These are phyloP conservation scores for Saccharum officinarum DNA, from an alignment of 176 grass and related monocot genomes.

Conservation along the genomic window DNA sequence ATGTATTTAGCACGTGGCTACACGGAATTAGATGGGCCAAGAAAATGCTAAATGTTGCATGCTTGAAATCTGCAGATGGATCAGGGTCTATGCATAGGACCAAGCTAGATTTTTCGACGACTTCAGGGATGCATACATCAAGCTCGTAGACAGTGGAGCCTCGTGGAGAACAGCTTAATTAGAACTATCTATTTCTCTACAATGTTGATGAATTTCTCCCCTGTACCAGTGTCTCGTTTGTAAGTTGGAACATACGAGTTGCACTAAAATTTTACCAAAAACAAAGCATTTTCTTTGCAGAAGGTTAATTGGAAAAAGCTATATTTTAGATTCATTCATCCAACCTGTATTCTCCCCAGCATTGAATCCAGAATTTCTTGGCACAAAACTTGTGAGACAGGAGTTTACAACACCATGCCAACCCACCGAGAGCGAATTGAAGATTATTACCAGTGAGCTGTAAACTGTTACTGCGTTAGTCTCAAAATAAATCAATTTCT, in stretches of 20 bases:
- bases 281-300: not conserved
- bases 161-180: constrained; percentile 56
- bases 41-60: not conserved
- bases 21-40: not conserved
- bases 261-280: not conserved
- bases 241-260: not conserved
- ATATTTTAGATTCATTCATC: not conserved
- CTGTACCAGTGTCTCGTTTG: not conserved
- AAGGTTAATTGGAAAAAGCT: not conserved
- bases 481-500: too few species aligned
- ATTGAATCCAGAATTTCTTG: not conserved
- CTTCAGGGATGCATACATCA: constrained; percentile 74
- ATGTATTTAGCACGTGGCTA: not conserved
- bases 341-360: not conserved
- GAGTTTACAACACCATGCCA: not conserved
- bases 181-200: not conserved
- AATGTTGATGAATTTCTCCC: not conserved
- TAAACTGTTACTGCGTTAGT: too few species aligned
- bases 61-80: constrained; percentile 67
- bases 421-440: not conserved
- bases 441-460: too few species aligned
- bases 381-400: not conserved
- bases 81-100: constrained; percentile 70
- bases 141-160: constrained; percentile 77
- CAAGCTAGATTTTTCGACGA: constrained; percentile 76